Evolutionary conservation across 2,329 filamentous ascomycete species (phyloP).

Genomic region (Incumbomyces lentus): DNA sequence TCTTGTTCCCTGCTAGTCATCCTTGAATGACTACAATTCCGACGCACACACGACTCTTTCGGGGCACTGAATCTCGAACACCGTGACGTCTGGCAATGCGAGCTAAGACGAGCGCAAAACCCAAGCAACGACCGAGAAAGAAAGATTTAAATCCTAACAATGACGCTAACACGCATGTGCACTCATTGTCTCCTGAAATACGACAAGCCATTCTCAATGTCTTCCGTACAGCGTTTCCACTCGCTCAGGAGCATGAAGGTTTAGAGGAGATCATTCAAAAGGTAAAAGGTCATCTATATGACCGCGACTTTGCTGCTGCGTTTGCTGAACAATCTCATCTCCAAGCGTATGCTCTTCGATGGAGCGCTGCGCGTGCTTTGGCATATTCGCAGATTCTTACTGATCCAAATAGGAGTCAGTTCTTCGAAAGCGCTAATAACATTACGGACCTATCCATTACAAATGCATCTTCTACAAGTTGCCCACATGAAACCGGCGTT

Average conservation of each 20-base stretch:
- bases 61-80: neutral
- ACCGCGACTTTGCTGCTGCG: slow-evolving; percentile 70
- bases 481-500: neutral
- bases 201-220: slow-evolving; percentile 65
- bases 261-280: slow-evolving; percentile 56
- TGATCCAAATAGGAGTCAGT: slow-evolving; percentile 10
- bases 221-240: slow-evolving; percentile 56
- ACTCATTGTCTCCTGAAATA: slow-evolving; percentile 37
- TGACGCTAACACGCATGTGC: slow-evolving; percentile 3
- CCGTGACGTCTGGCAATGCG: neutral
- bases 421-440: neutral
- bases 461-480: neutral
- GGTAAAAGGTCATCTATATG: slow-evolving; percentile 76
- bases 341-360: slow-evolving; percentile 75
- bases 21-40: too few species aligned
- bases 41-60: too few species aligned
- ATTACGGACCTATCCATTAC: neutral
- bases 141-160: neutral
- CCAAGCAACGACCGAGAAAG: neutral
- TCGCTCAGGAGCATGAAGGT: slow-evolving; percentile 39
- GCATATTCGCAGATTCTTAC: slow-evolving; percentile 61
- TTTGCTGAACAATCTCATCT: slow-evolving; percentile 65
- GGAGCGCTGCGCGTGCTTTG: slow-evolving; percentile 78
- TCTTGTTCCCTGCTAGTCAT: too few species aligned
- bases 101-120: neutral